Evolutionary conservation across 2,329 filamentous ascomycete species (phyloP).

Genomic region (Aureobasidium sp.): DNA sequence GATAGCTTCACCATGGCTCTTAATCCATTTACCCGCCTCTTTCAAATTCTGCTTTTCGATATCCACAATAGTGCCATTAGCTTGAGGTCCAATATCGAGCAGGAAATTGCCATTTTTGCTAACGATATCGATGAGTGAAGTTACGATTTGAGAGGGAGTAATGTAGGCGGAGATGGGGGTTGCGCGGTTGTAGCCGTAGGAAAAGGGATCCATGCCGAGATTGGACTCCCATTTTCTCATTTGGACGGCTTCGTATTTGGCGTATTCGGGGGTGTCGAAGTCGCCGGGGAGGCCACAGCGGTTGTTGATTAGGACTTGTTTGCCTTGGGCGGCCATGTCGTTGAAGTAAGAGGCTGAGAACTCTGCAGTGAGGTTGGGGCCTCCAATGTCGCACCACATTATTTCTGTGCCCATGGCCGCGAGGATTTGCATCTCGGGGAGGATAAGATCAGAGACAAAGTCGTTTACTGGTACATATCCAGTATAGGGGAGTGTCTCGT

Average conservation of each 20-base stretch:
- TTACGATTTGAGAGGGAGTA: constrained; percentile 41
- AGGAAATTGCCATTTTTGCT: constrained; percentile 50
- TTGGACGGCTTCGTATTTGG: constrained; percentile 41
- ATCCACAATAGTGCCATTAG: constrained; percentile 45
- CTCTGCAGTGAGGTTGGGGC: constrained; percentile 33
- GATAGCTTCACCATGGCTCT: constrained; percentile 44
- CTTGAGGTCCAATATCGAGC: constrained; percentile 48
- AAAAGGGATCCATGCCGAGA: constrained; percentile 51
- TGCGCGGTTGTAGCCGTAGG: constrained; percentile 51
- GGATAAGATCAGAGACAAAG: constrained; percentile 33
- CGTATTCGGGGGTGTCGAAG: constrained; percentile 55
- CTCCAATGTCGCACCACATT: constrained; percentile 38
- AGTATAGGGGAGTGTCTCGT: constrained; percentile 33
- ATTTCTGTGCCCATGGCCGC: constrained; percentile 36
- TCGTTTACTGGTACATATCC: constrained; percentile 34
- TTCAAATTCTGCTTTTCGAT: constrained; percentile 40
- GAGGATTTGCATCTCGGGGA: constrained; percentile 38
- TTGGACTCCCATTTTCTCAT: constrained; percentile 52
- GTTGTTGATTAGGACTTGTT: constrained; percentile 47
- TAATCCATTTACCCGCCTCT: constrained; percentile 47
- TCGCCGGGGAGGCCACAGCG: constrained; percentile 49
- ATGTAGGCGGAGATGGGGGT: constrained; percentile 43
- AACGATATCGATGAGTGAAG: constrained; percentile 43
- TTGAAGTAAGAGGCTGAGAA: constrained; percentile 39
- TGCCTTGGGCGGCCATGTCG: constrained; percentile 27